Conservation (phyloP, 306 rosid genomes). For the Dalbergia cochinchinensis region DNA sequence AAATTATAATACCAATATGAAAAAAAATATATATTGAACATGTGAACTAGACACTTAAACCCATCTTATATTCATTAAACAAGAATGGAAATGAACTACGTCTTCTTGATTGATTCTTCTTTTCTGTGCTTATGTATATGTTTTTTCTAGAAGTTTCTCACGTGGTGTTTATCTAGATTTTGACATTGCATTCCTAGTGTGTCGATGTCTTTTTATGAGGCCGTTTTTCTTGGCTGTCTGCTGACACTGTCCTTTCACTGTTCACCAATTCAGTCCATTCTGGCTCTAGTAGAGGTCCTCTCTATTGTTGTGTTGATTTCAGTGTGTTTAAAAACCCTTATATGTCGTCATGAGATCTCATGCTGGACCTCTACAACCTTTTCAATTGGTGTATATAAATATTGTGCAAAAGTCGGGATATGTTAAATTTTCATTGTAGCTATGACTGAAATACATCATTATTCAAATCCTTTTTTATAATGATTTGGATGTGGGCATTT, state of each 20-base stretch:
- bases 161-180: not conserved
- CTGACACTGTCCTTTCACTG: not conserved
- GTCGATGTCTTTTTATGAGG: slow-evolving; percentile 16
- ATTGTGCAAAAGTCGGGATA: not conserved
- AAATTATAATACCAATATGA: not conserved
- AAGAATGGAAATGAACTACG: slow-evolving; percentile 19
- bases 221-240: not conserved
- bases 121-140: not conserved
- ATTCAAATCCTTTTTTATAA: not conserved
- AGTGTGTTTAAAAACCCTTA: not conserved
- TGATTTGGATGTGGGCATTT: not conserved
- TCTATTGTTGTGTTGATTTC: not conserved
- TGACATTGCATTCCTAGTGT: not conserved
- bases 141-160: not conserved
- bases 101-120: not conserved
- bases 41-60: slow-evolving; percentile 5
- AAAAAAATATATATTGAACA: not conserved
- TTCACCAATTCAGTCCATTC: not conserved
- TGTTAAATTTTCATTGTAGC: not conserved
- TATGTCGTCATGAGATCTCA: not conserved
- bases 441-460: not conserved
- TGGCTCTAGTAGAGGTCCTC: not conserved
- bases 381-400: not conserved
- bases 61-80: slow-evolving; percentile 13
- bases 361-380: not conserved